Percentiles rank a stretch among this genome's conserved stretches.
Conservation (phyloP, 768 basidiomycete species). For the Phlebiopsis flavidoalba region DNA sequence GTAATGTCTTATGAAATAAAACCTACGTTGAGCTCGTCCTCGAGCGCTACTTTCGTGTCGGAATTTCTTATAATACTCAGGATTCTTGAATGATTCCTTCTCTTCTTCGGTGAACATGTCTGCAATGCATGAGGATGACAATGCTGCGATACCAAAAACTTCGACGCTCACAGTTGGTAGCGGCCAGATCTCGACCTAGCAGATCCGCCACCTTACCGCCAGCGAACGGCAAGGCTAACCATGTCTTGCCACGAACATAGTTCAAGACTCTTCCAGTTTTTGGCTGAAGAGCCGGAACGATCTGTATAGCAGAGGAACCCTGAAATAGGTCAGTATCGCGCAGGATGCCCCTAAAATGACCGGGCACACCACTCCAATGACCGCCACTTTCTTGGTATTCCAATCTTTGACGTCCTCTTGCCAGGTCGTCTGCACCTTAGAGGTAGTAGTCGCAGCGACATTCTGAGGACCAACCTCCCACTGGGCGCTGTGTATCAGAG, state of each 20-base stretch:
- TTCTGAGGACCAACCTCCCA: conserved; percentile 36
- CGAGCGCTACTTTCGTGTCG: conserved; percentile 42
- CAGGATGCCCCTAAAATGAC: neutral
- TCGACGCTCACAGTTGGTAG: conserved; percentile 37
- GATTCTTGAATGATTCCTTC: conserved; percentile 43
- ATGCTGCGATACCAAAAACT: conserved; percentile 7
- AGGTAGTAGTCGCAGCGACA: neutral
- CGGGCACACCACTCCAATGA: conserved; percentile 51
- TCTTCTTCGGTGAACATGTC: conserved; percentile 49
- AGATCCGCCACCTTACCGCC: conserved; percentile 35
- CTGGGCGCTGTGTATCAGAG: conserved; percentile 56
- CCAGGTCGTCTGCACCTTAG: conserved; percentile 22
- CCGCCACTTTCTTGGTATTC: conserved; percentile 48
- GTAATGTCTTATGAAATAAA: neutral
- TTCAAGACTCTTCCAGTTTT: conserved; percentile 44
- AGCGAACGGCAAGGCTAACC: conserved; percentile 45
- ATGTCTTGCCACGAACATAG: conserved; percentile 57
- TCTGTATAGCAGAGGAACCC: conserved; percentile 62
- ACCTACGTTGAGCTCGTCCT: conserved; percentile 45
- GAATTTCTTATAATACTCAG: conserved; percentile 42
- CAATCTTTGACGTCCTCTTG: conserved; percentile 42
- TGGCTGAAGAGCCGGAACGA: conserved; percentile 53
- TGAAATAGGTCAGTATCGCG: conserved; percentile 15
- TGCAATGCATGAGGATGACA: conserved; percentile 13
- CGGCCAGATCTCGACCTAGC: conserved; percentile 28